Evolutionary conservation across 257 asterid species (phyloP).

Genomic region (Nicotiana sylvestris): DNA sequence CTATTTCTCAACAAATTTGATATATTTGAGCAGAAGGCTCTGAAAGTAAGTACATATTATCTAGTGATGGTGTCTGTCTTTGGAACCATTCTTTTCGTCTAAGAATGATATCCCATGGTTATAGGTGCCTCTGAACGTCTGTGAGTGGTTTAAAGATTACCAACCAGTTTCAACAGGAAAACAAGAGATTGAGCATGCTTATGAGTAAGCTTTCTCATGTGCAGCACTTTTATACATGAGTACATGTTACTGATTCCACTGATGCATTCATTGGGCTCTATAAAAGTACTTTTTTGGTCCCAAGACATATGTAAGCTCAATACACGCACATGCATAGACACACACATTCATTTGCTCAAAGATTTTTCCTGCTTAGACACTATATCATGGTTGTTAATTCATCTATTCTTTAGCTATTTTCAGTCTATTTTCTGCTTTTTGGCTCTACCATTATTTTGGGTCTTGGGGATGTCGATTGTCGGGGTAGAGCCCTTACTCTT

Average conservation of each 20-base stretch:
- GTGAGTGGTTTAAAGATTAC: constrained; percentile 96
- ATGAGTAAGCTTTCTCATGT: constrained; percentile 66
- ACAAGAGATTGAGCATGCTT: constrained; percentile 96
- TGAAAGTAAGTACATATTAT: constrained; percentile 53
- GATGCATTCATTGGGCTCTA: neutral
- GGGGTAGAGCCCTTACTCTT: neutral
- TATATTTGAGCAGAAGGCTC: constrained; percentile 92
- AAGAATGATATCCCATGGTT: constrained; percentile 15
- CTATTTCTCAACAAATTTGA: constrained; percentile 97
- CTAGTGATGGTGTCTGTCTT: neutral
- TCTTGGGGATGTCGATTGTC: neutral
- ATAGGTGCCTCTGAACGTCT: constrained; percentile 84
- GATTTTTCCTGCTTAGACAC: neutral
- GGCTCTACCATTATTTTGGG: neutral
- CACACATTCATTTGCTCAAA: neutral
- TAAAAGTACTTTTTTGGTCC: neutral
- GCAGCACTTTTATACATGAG: neutral
- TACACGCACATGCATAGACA: neutral
- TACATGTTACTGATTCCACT: neutral
- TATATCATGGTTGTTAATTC: neutral
- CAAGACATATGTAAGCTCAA: neutral
- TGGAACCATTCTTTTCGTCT: neutral
- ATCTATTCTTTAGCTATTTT: neutral
- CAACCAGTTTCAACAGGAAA: constrained; percentile 89
- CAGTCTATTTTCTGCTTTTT: neutral